These are phyloP conservation scores for Zymoseptoria ardabiliae DNA, from an alignment of 2,329 filamentous ascomycete species.

Conservation along the genomic window DNA sequence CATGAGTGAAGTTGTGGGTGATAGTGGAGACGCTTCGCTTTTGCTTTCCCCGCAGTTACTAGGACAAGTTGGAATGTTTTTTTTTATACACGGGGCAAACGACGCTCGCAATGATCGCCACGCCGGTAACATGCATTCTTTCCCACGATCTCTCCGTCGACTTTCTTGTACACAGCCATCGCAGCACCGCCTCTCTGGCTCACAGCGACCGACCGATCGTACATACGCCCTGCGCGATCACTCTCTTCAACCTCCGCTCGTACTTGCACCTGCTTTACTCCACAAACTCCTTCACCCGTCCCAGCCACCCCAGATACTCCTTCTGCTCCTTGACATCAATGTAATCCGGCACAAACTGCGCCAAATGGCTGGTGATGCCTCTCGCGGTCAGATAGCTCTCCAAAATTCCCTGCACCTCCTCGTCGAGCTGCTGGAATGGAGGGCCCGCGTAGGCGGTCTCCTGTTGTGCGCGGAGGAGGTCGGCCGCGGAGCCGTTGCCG, in stretches of 20 bases:
- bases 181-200: no score
- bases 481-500: constrained; percentile 51
- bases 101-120: no score
- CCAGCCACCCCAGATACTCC: constrained; percentile 89
- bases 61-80: no score
- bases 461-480: constrained; percentile 55
- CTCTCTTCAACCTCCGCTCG: not conserved
- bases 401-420: constrained; percentile 86
- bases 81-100: no score
- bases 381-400: constrained; percentile 94
- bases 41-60: no score
- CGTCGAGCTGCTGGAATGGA: constrained; percentile 87
- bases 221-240: not conserved
- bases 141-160: no score
- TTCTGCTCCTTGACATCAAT: constrained; percentile 98
- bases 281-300: constrained; percentile 75
- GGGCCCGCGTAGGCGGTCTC: constrained; percentile 85
- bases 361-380: constrained; percentile 78
- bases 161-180: no score
- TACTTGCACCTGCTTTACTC: no score
- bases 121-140: no score
- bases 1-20: no score
- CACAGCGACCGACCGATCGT: no score
- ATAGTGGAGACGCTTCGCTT: no score
- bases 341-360: constrained; percentile 89